Evolutionary conservation across 805 yeast species (phyloP), one percentile per base, ranked within the genome.

Genomic region (Suhomyces xylopsoci): DNA sequence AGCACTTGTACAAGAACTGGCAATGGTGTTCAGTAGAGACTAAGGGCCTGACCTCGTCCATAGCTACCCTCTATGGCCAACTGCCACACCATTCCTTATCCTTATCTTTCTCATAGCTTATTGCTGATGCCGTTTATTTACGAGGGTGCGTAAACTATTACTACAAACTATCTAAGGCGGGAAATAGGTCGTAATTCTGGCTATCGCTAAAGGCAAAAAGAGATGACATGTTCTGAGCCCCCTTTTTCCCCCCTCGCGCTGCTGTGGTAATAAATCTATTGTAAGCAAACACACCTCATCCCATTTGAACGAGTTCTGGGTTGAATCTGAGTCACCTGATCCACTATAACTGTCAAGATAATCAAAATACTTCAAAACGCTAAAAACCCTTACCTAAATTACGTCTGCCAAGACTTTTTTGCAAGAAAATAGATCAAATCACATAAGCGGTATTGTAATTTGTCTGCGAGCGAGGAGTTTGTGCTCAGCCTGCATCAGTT

Each of bases 361-460:
- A 12, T 28, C 32, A 28, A 28, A 28, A 28, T 28, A 28, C 32
- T 28, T 28, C 14, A 12, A 12, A 28, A 28, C n/a, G n/a, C 32
- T 28, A 28, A 10, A 26, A 10, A 19, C n/a, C 40, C 40, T 9
- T 17, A 15, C 25, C 48, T 17, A 14, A 24, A 9, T 17, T 47
- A 34, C 48, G 43, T 34, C 17, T 34, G 49, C 49, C 49, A 47
- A 47, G 49, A 47, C 43, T 34, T 47, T 47, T 17, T 12, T 38
- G 36, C 17, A 32, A 17, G 22, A 17, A 17, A 38, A 15, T 38
- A 38, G 22, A 15, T 36, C 42, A 17, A 17, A 6, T 17, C 24
- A 38, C 17, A 32, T 38, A 38, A 38, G 42, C 42, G 42, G 42
- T 17, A 38, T 38, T 38, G 42, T 38, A 19, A 32, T 38, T 9